Conservation (phyloP, 176 grass and related monocot species). For the Elymus sibiricus region DNA sequence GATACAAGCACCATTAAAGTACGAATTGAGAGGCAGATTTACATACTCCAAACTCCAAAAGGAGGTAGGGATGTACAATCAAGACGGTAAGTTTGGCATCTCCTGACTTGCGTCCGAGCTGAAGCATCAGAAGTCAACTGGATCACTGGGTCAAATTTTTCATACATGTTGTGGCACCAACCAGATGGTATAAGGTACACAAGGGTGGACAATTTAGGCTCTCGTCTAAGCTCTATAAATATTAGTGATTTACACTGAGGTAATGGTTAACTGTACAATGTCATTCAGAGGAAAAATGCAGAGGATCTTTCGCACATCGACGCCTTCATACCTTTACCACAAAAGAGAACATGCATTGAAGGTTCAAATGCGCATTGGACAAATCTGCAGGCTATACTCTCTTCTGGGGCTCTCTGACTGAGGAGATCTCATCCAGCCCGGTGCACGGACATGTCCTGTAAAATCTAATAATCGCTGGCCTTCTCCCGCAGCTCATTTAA, state of each 20-base stretch:
- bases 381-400: slow-evolving; percentile 18
- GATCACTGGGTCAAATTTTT: not conserved
- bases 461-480: slow-evolving; percentile 65
- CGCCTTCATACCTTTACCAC: slow-evolving; percentile 2
- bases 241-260: slow-evolving; percentile 29
- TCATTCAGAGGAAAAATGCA: slow-evolving; percentile 20
- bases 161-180: not conserved
- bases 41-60: not conserved
- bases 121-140: not conserved
- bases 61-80: not conserved
- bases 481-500: slow-evolving; percentile 84
- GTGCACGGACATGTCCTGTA: not conserved
- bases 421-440: not conserved
- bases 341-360: not conserved
- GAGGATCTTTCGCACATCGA: not conserved
- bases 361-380: not conserved
- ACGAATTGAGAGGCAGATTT: not conserved
- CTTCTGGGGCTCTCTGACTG: slow-evolving; percentile 5
- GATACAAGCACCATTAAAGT: not conserved
- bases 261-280: slow-evolving; percentile 45
- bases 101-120: not conserved
- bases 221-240: not conserved
- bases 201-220: not conserved
- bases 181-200: not conserved
- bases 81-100: not conserved